Evolutionary conservation across 1,284 basidiomycete genomes (phyloP).

Genomic region (Pseudozyma flocculosa): DNA sequence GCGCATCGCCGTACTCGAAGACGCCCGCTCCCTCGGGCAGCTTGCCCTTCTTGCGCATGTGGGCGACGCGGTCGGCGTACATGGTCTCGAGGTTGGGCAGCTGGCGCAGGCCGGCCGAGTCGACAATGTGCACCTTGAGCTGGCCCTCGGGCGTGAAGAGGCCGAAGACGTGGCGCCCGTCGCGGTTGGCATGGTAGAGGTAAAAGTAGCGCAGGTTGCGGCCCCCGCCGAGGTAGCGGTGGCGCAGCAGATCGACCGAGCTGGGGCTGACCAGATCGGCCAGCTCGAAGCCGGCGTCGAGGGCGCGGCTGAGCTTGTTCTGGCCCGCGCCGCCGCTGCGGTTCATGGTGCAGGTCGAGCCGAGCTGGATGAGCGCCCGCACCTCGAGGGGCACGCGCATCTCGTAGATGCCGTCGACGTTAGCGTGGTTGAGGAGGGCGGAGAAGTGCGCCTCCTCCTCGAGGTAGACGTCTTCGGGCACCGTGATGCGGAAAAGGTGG

Average conservation of each 20-base stretch:
- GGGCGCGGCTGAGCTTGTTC: conserved; percentile 77
- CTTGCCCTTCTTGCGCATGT: conserved; percentile 43
- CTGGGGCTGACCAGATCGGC: conserved; percentile 65
- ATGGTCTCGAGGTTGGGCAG: conserved; percentile 74
- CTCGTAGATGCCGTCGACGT: conserved; percentile 94
- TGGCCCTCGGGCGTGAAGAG: conserved; percentile 73
- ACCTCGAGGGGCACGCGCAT: conserved; percentile 83
- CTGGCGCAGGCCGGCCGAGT: conserved; percentile 81
- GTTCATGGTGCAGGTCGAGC: conserved; percentile 75
- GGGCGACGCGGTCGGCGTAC: conserved; percentile 67
- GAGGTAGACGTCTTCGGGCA: conserved; percentile 79
- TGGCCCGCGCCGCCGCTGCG: conserved; percentile 61
- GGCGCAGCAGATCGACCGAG: conserved; percentile 47
- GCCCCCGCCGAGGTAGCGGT: conserved; percentile 76
- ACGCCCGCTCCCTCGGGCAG: conserved; percentile 51
- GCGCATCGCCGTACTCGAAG: conserved; percentile 71
- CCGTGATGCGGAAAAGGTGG: conserved; percentile 80
- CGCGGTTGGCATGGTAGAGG: conserved; percentile 81
- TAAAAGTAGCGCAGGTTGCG: conserved; percentile 78
- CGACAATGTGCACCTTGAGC: conserved; percentile 75
- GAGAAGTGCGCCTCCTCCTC: conserved; percentile 88
- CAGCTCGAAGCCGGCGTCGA: conserved; percentile 82
- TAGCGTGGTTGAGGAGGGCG: conserved; percentile 86
- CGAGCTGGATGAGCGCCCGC: conserved; percentile 80
- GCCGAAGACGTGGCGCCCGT: conserved; percentile 83